A percentile compares a stretch with the other conserved stretches of the same genome.
phyloP scores from a whole-genome alignment of 2,329 filamentous ascomycete species.

The Ophiostoma himal-ulmi region DNA sequence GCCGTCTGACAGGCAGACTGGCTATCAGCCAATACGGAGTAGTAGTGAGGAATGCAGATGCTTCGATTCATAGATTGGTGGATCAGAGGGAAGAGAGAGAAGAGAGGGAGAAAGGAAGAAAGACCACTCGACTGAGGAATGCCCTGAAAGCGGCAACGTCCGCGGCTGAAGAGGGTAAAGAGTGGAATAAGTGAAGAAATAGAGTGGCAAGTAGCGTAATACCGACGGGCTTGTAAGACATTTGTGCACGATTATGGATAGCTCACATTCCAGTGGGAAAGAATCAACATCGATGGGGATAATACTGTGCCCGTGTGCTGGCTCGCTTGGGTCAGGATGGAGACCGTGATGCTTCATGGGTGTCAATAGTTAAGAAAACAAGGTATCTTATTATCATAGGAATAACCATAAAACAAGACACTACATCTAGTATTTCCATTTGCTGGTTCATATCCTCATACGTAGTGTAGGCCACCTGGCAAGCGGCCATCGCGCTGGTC shows the following conservation, averaged over 20 bases:
- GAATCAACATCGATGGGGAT: background rate
- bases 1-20: background rate
- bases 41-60: background rate
- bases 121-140: background rate
- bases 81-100: background rate
- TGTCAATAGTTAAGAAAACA: background rate
- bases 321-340: background rate
- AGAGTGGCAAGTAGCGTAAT: background rate
- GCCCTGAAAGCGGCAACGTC: conserved; percentile 2
- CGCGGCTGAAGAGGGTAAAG: background rate
- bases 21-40: background rate
- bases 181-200: background rate
- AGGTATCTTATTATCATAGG: background rate
- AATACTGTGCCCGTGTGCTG: background rate
- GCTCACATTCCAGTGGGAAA: background rate
- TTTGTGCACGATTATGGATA: background rate
- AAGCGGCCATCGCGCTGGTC: conserved; percentile 5
- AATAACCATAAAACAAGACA: too few species aligned
- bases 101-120: background rate
- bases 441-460: background rate
- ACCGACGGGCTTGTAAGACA: background rate
- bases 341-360: background rate
- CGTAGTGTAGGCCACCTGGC: background rate
- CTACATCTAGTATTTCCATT: background rate
- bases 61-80: background rate